Evolutionary conservation across 306 rosid genomes (phyloP), one percentile per base, ranked within the genome.

Genomic region (Prunus mume): DNA sequence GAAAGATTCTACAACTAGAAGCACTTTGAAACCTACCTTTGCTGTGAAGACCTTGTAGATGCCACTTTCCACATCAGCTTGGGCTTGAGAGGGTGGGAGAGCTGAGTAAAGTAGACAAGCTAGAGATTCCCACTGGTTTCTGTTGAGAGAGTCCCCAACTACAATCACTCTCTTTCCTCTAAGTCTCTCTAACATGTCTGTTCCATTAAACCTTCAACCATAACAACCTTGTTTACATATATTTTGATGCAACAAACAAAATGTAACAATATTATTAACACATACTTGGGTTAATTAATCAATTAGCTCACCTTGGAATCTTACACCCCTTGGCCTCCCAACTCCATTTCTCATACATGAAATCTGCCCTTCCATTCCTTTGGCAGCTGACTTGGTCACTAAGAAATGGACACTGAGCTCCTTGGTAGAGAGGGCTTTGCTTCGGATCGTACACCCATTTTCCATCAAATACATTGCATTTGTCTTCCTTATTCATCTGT

Each of bases 51-150:
- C 69, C 77, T 80, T 81, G 73, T 80, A 86, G 51, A 47, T 14
- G 49, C 87, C 82, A 19, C 78, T 78, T 24, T 56, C 11, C 12
- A 54, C 71, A 1, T 75, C 47, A 32, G 75, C 77, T 38, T 75
- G 51, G 65, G 81, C 58, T 58, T 43, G 79, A 34, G 85, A 78
- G 60, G 85, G 77, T n/a, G 74, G 72, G 19, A 75, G 32, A 72
- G 77, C 18, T 9, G 83, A 69, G 78, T 86, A 81, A 30, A 86
- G 90, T 72, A 86, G 86, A 62, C 90, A 86, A 69, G 78, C 87
- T 65, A 86, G 70, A 3, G 90, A 86, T 64, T 86, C 90, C 87
- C 87, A 81, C 60, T 80, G 85, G 68, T 86, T 83, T 86, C 85
- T 83, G 76, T 86, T 86, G 15, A 86, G 83, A 5, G 89, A 86